Conservation (phyloP, 345 rosid genomes). For the Eucalyptus cloeziana region DNA sequence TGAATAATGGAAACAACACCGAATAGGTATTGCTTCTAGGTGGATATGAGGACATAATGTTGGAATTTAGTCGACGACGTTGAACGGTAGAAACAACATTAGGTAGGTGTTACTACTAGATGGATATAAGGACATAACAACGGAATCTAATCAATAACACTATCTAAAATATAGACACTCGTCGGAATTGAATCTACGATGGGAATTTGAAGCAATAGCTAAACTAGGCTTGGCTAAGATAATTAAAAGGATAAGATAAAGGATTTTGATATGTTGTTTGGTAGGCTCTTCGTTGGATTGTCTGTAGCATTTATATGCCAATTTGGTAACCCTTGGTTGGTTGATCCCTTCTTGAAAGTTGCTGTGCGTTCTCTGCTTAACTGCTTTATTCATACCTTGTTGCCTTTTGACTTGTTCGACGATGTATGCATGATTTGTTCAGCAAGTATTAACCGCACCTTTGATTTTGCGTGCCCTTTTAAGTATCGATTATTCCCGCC, state of each 20-base stretch:
- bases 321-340: accelerated
- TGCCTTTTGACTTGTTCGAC: accelerated
- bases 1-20: accelerated
- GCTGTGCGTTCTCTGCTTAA: accelerated
- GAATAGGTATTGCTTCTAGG: accelerated
- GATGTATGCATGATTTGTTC: accelerated
- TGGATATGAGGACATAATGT: no score
- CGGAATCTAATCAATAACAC: no score
- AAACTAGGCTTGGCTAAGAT: no score
- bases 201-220: accelerated
- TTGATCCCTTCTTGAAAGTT: no score
- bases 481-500: accelerated
- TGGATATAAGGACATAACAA: accelerated
- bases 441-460: accelerated
- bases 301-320: accelerated
- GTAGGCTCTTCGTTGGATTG: no score
- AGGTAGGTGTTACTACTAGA: no score
- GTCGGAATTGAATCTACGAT: accelerated
- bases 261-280: no score
- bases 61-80: accelerated
- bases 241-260: no score
- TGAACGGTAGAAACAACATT: accelerated
- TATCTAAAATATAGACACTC: no score
- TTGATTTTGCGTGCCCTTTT: no score
- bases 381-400: no score